Percentiles rank a stretch among this genome's conserved stretches.
phyloP scores from a whole-genome alignment of 306 rosid genomes.

The Fagus crenata region DNA sequence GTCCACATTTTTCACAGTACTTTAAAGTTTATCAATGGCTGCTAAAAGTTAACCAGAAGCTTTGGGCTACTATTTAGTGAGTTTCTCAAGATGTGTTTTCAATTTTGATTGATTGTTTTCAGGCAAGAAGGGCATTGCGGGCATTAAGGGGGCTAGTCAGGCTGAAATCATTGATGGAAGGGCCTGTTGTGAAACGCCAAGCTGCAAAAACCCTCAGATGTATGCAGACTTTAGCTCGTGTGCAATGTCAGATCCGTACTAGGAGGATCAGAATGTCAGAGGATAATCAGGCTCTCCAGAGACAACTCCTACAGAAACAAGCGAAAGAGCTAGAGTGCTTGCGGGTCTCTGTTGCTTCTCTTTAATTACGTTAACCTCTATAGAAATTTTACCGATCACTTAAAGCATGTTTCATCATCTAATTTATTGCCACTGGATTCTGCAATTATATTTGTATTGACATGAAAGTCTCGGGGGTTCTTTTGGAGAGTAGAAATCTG shows the following conservation, averaged over 20 bases:
- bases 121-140: slow-evolving; percentile 92
- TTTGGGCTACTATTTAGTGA: slow-evolving; percentile 14
- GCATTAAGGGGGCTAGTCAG: slow-evolving; percentile 91
- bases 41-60: slow-evolving; percentile 1
- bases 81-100: slow-evolving; percentile 17
- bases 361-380: slow-evolving; percentile 13
- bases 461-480: background rate
- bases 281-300: slow-evolving; percentile 95
- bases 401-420: background rate
- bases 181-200: slow-evolving; percentile 88
- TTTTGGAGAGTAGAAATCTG: background rate
- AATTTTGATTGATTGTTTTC: slow-evolving; percentile 25
- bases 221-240: slow-evolving; percentile 95
- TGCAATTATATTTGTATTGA: background rate
- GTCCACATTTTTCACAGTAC: background rate
- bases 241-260: slow-evolving; percentile 85
- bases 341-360: slow-evolving; percentile 58
- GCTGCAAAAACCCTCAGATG: slow-evolving; percentile 78
- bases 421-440: background rate
- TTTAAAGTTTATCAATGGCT: slow-evolving; percentile 2
- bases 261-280: slow-evolving; percentile 90
- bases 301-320: slow-evolving; percentile 86
- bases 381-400: background rate
- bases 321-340: slow-evolving; percentile 83
- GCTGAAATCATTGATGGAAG: slow-evolving; percentile 83